These are phyloP conservation scores for Microbotryomycetes sp. DNA, from an alignment of 1,284 basidiomycete genomes.

Conservation along the genomic window DNA sequence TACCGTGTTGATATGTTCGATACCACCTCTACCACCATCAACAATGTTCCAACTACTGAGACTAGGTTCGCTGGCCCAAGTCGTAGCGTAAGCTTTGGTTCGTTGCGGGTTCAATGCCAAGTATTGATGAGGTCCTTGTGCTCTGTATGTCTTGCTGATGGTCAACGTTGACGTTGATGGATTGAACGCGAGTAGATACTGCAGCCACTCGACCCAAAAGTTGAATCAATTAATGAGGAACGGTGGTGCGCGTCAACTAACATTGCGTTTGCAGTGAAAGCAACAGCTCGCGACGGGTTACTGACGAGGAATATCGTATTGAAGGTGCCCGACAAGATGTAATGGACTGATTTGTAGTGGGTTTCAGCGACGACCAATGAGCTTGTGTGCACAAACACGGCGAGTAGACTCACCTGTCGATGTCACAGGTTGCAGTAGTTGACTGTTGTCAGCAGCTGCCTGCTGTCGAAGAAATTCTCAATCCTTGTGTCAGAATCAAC, in stretches of 20 bases:
- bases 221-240: conserved; percentile 12
- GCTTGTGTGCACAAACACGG: too few relatives aligned
- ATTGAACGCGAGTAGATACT: conserved; percentile 38
- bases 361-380: too few relatives aligned
- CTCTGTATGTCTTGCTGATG: conserved; percentile 27
- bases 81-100: conserved; percentile 38
- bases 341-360: conserved; percentile 19
- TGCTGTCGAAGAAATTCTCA: background rate
- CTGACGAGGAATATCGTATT: conserved; percentile 29
- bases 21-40: conserved; percentile 6
- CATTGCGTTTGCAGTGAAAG: background rate
- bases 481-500: too few relatives aligned
- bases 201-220: too few relatives aligned
- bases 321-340: conserved; percentile 31
- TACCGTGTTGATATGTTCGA: conserved; percentile 32
- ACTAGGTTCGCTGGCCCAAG: conserved; percentile 34
- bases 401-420: background rate
- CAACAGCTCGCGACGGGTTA: background rate
- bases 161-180: conserved; percentile 29
- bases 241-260: too few relatives aligned
- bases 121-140: conserved; percentile 40
- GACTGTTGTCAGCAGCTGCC: background rate
- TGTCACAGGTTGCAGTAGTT: conserved; percentile 2
- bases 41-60: conserved; percentile 36
- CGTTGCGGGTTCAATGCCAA: conserved; percentile 34